Conservation (phyloP, 495 filamentous ascomycete genomes). For the Hypoxylon cercidicola region DNA sequence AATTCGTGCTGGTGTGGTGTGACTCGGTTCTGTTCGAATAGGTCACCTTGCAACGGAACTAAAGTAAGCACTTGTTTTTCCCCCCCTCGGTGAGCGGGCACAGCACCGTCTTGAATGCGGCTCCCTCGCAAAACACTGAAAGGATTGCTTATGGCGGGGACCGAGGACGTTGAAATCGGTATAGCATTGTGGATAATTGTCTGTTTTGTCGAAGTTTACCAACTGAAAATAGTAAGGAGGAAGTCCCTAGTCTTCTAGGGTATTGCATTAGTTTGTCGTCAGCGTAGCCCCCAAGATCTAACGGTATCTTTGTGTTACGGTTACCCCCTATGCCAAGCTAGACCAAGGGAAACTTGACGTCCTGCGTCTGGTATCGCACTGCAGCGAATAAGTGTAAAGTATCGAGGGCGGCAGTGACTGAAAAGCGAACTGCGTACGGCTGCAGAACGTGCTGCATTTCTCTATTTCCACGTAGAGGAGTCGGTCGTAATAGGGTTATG, state of each 20-base stretch:
- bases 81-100: constrained; percentile 1
- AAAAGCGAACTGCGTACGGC: background rate
- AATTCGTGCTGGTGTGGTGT: constrained; percentile 18
- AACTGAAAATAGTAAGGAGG: constrained; percentile 1
- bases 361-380: background rate
- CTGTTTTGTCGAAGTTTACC: constrained; percentile 4
- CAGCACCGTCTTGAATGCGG: constrained; percentile 10
- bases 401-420: background rate
- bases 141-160: background rate
- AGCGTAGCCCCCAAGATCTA: constrained; percentile 1
- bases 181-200: background rate
- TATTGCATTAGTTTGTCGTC: constrained; percentile 3
- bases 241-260: background rate
- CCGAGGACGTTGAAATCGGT: constrained; percentile 6
- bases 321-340: background rate
- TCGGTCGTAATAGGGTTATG: constrained; percentile 2
- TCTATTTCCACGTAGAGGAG: background rate
- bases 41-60: constrained; percentile 1
- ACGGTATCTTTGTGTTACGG: background rate
- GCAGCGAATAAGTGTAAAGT: background rate
- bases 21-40: constrained; percentile 8
- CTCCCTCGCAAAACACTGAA: constrained; percentile 24
- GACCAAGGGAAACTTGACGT: background rate
- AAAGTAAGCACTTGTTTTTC: constrained; percentile 22
- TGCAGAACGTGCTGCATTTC: constrained; percentile 1